Evolutionary conservation across 2,329 filamentous ascomycete species (phyloP).

Genomic region (Emericellopsis atlantica): DNA sequence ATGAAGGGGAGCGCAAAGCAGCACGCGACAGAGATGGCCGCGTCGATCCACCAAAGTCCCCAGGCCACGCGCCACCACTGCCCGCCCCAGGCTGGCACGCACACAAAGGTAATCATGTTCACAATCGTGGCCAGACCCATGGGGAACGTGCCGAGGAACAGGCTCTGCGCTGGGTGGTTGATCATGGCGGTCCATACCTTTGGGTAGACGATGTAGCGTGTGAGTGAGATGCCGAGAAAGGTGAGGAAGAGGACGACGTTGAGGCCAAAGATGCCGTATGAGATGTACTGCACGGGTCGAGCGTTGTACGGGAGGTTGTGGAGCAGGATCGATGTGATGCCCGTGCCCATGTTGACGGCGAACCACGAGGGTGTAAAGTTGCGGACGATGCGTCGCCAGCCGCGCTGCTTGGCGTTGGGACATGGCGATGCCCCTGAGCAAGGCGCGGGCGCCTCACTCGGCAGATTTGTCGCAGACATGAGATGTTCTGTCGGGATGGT

Average conservation of each 20-base stretch:
- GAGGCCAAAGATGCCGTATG: conserved; percentile 46
- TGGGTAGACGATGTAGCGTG: conserved; percentile 54
- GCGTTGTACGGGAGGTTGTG: conserved; percentile 48
- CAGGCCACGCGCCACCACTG: conserved; percentile 43
- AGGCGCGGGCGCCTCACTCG: no score
- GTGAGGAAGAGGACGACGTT: conserved; percentile 45
- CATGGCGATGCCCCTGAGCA: no score
- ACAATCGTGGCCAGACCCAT: conserved; percentile 60
- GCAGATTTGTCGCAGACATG: no score
- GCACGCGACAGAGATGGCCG: conserved; percentile 35
- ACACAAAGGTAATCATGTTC: conserved; percentile 49
- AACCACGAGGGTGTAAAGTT: conserved; percentile 29
- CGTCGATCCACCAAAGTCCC: conserved; percentile 47
- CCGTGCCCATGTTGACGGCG: conserved; percentile 53
- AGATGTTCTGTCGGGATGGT: no score
- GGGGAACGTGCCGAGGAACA: conserved; percentile 57
- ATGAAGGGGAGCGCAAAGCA: conserved; percentile 44
- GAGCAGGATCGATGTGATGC: conserved; percentile 51
- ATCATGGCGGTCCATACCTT: conserved; percentile 56
- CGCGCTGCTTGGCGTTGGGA: neutral
- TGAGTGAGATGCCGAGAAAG: conserved; percentile 38
- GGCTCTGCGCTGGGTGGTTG: conserved; percentile 49
- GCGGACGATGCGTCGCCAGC: neutral
- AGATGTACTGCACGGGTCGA: conserved; percentile 43
- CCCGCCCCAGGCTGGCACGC: conserved; percentile 44